These are phyloP conservation scores for Xanthoconium separans DNA, from an alignment of 1,284 basidiomycete genomes.

Conservation along the genomic window DNA sequence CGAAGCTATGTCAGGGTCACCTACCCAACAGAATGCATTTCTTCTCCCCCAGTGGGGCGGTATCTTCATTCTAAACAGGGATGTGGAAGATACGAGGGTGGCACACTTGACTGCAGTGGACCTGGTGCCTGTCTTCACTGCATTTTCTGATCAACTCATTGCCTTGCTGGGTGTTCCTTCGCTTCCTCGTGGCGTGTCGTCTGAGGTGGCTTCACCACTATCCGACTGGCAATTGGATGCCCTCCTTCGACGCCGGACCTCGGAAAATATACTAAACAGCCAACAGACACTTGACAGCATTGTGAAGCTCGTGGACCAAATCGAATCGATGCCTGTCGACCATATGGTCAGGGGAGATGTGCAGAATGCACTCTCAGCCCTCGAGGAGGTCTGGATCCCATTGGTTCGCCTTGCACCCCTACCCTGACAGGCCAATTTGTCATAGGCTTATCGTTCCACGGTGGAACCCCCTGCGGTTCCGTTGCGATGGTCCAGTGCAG, in stretches of 20 bases:
- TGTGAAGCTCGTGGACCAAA: constrained; percentile 77
- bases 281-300: constrained; percentile 81
- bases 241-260: constrained; percentile 67
- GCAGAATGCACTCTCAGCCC: constrained; percentile 61
- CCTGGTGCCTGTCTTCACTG: constrained; percentile 60
- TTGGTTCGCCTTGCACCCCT: background rate
- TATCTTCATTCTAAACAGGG: constrained; percentile 78
- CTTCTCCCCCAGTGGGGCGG: constrained; percentile 96
- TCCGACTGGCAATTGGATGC: constrained; percentile 81
- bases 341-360: constrained; percentile 75
- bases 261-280: constrained; percentile 68
- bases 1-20: constrained; percentile 35
- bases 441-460: constrained; percentile 25
- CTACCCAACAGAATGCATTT: constrained; percentile 66
- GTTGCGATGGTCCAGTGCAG: constrained; percentile 63
- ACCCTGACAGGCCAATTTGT: constrained; percentile 10
- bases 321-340: constrained; percentile 88
- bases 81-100: constrained; percentile 28
- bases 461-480: constrained; percentile 44
- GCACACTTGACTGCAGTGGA: constrained; percentile 40
- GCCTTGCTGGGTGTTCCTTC: constrained; percentile 76
- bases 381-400: constrained; percentile 60
- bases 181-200: constrained; percentile 47
- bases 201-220: constrained; percentile 33
- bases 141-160: constrained; percentile 77